These are phyloP conservation scores for Cytospora piceicola DNA, from an alignment of 2,329 filamentous ascomycete species.

Conservation along the genomic window DNA sequence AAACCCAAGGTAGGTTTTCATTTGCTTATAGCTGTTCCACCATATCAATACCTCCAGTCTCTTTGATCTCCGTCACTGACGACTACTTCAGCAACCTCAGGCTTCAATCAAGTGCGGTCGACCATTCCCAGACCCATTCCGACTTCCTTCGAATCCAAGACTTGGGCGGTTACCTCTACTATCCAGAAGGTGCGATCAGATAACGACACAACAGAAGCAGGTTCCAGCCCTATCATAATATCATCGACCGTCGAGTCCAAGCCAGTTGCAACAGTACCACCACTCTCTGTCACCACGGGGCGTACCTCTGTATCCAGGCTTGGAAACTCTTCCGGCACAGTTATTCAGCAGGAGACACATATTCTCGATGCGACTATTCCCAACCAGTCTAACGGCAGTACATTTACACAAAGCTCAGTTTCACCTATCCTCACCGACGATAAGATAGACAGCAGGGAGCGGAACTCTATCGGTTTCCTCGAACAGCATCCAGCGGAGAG, in stretches of 20 bases:
- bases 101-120: background rate
- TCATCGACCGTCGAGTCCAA: slow-evolving; percentile 9
- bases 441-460: background rate
- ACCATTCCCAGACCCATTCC: background rate
- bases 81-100: background rate
- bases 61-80: background rate
- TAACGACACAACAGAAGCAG: background rate
- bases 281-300: background rate
- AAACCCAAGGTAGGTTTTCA: background rate
- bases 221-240: background rate
- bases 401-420: too few species aligned
- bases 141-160: background rate
- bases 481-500: background rate
- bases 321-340: slow-evolving; percentile 2
- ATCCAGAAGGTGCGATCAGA: slow-evolving; percentile 19
- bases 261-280: background rate
- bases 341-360: background rate
- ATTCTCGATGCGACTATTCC: background rate
- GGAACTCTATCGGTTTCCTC: background rate
- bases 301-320: slow-evolving; percentile 9
- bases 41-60: background rate
- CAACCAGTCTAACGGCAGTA: too few species aligned
- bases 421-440: background rate
- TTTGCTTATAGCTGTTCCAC: background rate
- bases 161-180: slow-evolving; percentile 18